phyloP scores from a whole-genome alignment of 768 basidiomycete genomes.

The Auricularia heimuer region DNA sequence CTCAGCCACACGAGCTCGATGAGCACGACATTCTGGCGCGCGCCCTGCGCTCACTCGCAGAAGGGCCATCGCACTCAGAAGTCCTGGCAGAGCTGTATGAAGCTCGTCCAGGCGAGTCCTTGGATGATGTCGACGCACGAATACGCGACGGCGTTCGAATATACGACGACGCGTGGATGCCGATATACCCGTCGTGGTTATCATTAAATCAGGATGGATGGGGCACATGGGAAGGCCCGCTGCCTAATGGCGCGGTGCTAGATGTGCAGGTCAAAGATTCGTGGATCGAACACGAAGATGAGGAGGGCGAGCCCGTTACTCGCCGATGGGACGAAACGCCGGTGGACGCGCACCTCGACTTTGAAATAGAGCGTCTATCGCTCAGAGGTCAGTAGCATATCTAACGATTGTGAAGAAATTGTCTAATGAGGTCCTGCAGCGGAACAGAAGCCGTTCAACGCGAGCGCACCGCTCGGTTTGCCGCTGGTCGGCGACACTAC shows the following conservation, averaged over 20 bases:
- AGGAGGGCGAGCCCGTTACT: not conserved
- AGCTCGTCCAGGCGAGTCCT: not conserved
- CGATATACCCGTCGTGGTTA: not conserved
- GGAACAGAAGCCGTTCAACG: not conserved
- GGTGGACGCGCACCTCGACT: not conserved
- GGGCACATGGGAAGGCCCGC: not conserved
- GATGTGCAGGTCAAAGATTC: not conserved
- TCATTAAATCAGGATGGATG: not conserved
- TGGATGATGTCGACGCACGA: not conserved
- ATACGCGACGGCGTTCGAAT: not conserved
- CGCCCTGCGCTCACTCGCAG: not conserved
- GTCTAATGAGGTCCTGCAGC: not conserved
- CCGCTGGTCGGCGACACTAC: constrained; percentile 70
- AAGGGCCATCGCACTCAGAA: not conserved
- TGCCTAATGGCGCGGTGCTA: not conserved
- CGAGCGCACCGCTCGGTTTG: constrained; percentile 10
- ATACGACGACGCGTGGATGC: not conserved
- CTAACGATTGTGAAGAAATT: no score
- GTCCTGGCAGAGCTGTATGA: not conserved
- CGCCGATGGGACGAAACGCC: not conserved
- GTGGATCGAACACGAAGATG: not conserved
- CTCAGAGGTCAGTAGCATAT: not conserved
- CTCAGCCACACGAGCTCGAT: not conserved
- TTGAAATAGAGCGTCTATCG: not conserved
- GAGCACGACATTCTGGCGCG: not conserved